These are phyloP conservation scores for Aspergillus caelatus DNA, from an alignment of 2,329 filamentous ascomycete species.

Conservation along the genomic window DNA sequence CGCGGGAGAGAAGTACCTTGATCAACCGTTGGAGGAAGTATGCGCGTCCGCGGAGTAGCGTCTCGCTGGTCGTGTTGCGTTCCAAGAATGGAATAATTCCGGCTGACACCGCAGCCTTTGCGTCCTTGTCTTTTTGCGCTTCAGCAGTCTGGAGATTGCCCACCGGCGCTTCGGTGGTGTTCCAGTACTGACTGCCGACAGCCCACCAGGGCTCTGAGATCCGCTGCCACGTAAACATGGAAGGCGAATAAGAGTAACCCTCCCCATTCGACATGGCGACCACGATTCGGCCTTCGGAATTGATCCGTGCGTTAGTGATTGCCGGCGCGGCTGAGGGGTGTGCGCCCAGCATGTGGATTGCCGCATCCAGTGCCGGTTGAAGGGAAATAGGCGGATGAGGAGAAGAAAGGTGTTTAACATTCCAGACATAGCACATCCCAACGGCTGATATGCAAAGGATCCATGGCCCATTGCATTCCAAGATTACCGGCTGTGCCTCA, in stretches of 20 bases:
- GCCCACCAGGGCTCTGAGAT: constrained; percentile 99
- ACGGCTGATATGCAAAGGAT: constrained; percentile 85
- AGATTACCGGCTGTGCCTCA: constrained; percentile 89
- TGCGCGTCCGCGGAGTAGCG: constrained; percentile 85
- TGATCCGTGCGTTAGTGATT: constrained; percentile 87
- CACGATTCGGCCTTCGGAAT: constrained; percentile 81
- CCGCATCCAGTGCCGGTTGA: constrained; percentile 84
- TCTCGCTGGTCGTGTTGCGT: constrained; percentile 91
- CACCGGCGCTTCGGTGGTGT: constrained; percentile 89
- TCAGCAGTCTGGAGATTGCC: constrained; percentile 75
- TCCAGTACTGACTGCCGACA: constrained; percentile 98
- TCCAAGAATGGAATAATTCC: constrained; percentile 93
- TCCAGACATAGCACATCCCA: constrained; percentile 92
- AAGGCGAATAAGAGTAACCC: constrained; percentile 83
- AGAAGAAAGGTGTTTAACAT: constrained; percentile 77
- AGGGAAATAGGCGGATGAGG: constrained; percentile 89
- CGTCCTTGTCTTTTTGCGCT: constrained; percentile 59
- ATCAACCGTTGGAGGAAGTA: constrained; percentile 90
- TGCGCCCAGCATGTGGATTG: constrained; percentile 74
- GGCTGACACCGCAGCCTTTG: constrained; percentile 69
- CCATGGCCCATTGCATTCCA: constrained; percentile 89
- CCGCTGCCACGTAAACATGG: constrained; percentile 89
- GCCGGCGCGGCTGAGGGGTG: constrained; percentile 80
- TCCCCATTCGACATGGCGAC: constrained; percentile 95
- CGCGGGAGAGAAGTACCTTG: constrained; percentile 82